phyloP scores from a whole-genome alignment of 495 filamentous ascomycete genomes.

The Xylaria scruposa region DNA sequence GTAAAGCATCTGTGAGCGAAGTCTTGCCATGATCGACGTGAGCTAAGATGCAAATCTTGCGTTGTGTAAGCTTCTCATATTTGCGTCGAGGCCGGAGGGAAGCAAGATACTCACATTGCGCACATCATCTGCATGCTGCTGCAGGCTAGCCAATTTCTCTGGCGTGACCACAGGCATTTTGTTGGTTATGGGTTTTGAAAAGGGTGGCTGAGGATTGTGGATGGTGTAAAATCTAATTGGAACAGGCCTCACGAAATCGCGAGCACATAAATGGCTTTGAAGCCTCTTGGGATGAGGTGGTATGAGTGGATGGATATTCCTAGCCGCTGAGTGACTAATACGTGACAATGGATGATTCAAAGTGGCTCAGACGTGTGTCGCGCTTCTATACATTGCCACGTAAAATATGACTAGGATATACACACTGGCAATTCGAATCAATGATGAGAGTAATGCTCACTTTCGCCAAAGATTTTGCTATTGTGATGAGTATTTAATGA shows the following conservation, averaged over 20 bases:
- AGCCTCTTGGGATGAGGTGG: not conserved
- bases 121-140: slow-evolving; percentile 82
- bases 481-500: slow-evolving; percentile 2
- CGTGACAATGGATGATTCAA: slow-evolving; percentile 25
- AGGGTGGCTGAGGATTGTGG: not conserved
- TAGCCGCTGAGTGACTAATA: slow-evolving; percentile 19
- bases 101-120: slow-evolving; percentile 73
- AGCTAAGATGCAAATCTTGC: slow-evolving; percentile 93
- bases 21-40: slow-evolving; percentile 99
- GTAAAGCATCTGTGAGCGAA: slow-evolving; percentile 92
- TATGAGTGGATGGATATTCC: not conserved
- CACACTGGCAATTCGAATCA: not conserved
- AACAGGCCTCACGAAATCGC: not conserved
- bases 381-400: slow-evolving; percentile 3
- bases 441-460: not conserved
- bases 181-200: slow-evolving; percentile 26
- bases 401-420: slow-evolving; percentile 1
- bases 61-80: slow-evolving; percentile 21
- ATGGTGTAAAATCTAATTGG: not conserved
- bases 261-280: not conserved
- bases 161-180: slow-evolving; percentile 88
- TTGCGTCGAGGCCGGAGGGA: slow-evolving; percentile 40
- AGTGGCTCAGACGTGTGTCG: slow-evolving; percentile 11
- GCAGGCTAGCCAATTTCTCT: slow-evolving; percentile 84
- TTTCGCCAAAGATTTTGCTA: not conserved